A percentile compares a stretch with the other conserved stretches of the same genome.
Evolutionary conservation across 441 rosid species (phyloP).

Genomic region (Mallotus repandus): DNA sequence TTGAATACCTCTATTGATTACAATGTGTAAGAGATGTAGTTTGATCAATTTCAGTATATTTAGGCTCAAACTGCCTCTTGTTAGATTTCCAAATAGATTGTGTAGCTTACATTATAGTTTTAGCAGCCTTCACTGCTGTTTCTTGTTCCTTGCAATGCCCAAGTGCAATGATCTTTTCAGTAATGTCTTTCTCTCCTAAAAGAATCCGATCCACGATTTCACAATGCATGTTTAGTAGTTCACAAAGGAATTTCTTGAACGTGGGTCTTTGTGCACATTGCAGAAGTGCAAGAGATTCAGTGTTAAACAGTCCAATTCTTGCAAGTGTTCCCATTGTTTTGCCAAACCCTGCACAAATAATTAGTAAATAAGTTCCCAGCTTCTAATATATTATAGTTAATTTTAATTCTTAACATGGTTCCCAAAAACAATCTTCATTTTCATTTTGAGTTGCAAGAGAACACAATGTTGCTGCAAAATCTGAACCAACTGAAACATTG

Average conservation of each 20-base stretch:
- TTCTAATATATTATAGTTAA: not conserved
- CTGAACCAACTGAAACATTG: not conserved
- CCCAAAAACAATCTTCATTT: not conserved
- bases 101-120: conserved; percentile 61
- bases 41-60: no score
- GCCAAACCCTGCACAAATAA: conserved; percentile 59
- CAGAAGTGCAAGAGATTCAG: conserved; percentile 50
- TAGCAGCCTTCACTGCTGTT: conserved; percentile 62
- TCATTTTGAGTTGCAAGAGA: conserved; percentile 3
- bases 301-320: conserved; percentile 61
- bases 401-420: no score
- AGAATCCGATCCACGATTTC: conserved; percentile 30
- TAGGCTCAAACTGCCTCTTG: not conserved
- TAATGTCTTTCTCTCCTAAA: conserved; percentile 54
- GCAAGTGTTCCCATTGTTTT: conserved; percentile 69
- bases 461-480: not conserved
- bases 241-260: conserved; percentile 53
- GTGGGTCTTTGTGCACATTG: conserved; percentile 39
- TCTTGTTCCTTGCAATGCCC: conserved; percentile 60
- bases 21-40: not conserved
- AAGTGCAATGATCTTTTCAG: conserved; percentile 51
- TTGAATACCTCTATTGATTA: not conserved
- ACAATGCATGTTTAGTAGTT: conserved; percentile 43
- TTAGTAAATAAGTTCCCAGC: conserved; percentile 10
- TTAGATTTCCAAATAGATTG: not conserved